Evolutionary conservation across 2,329 filamentous ascomycete genomes (phyloP), one percentile per base, ranked within the genome.

Genomic region (Fusarium pseudograminearum): DNA sequence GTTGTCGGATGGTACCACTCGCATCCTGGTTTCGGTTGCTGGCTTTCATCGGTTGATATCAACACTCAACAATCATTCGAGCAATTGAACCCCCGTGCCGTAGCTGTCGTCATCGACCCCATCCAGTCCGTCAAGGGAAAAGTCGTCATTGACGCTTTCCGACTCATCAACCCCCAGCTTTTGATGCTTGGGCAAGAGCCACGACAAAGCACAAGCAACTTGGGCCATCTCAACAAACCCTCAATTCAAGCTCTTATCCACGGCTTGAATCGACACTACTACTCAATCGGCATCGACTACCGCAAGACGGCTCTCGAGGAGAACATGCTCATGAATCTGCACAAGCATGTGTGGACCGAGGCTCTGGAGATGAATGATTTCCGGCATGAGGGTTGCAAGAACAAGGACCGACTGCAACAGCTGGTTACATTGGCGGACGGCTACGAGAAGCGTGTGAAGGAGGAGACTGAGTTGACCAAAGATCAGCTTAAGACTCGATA

Each of bases 1-100:
- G 96, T 99, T 61, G 96, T 99, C 56, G 96, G 96, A 80, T 99
- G 96, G 96, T 99, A 99, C 83, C 96, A 99, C 83, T 98, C 96
- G 70, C 96, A 99, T 87, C 96, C 96, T 52, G 96, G 96, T 74
- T 99, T 99, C 79, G 96, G 96, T 75, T 99, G 96, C 87, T 99
- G 96, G 96, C 90, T 99, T 28, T 99, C 96, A 3, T 97, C 93
- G 20, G 96, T 99, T 78, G 96, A 99, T 85, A 98, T 99, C 85
- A 98, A 99, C 84, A 99, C 96, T 31, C 96, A 99, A 80, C 96
- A 99, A 82, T 98, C 94, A n/a, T 99, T 99, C 81, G 96, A 99
- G 84, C 96, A 98, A 83, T 89, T 99, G 63, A 99, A 94, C 10
- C 94, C 96, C 36, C 93, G 96, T 78, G 95, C 96, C 73, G 96